Conservation (phyloP, 345 rosid genomes). For the Rhodamnia rubescens region DNA sequence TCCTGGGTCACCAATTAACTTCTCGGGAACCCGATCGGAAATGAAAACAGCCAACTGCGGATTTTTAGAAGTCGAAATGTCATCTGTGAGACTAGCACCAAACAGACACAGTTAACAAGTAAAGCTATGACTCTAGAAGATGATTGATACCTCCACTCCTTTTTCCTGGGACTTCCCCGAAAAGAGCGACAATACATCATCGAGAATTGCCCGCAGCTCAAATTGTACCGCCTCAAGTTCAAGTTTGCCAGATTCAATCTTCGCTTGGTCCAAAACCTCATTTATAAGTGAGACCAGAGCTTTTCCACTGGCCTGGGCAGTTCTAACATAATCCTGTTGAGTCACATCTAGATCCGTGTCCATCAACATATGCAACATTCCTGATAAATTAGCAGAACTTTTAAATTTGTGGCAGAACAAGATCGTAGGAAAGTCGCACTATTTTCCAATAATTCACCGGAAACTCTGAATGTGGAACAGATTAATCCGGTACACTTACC, state of each 20-base stretch:
- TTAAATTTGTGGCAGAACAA: background rate
- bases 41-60: slow-evolving; percentile 82
- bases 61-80: background rate
- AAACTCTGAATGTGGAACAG: background rate
- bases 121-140: background rate
- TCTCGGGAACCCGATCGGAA: slow-evolving; percentile 77
- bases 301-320: slow-evolving; percentile 90
- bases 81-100: background rate
- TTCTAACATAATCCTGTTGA: slow-evolving; percentile 86
- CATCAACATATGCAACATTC: slow-evolving; percentile 89
- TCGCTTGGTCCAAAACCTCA: slow-evolving; percentile 90
- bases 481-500: slow-evolving; percentile 34
- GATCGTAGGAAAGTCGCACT: background rate
- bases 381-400: slow-evolving; percentile 22
- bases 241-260: slow-evolving; percentile 90
- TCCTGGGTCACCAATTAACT: slow-evolving; percentile 83
- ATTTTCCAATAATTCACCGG: background rate
- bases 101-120: background rate
- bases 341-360: slow-evolving; percentile 87
- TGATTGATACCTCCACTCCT: slow-evolving; percentile 62
- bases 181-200: slow-evolving; percentile 85
- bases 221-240: slow-evolving; percentile 88
- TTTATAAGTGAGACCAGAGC: slow-evolving; percentile 84
- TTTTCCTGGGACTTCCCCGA: slow-evolving; percentile 81
- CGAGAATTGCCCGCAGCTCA: slow-evolving; percentile 67